Evolutionary conservation across 2,329 filamentous ascomycete species (phyloP).

Genomic region (Colletotrichum trifolii): DNA sequence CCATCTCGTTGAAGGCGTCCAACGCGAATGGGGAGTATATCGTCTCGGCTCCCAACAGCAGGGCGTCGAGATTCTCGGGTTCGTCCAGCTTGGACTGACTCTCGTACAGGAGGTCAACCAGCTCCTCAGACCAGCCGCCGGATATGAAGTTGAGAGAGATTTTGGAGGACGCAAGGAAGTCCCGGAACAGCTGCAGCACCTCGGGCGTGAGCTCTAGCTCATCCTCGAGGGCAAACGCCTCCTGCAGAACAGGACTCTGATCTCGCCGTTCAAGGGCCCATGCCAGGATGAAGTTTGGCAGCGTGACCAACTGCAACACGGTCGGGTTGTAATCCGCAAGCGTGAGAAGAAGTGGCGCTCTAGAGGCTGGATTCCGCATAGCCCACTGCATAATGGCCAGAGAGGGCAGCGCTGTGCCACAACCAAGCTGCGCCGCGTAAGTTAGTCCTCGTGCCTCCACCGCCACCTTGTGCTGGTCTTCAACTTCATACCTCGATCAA

Average conservation of each 20-base stretch:
- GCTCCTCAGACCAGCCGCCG: conserved; percentile 76
- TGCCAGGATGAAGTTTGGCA: conserved; percentile 80
- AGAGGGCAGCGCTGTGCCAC: conserved; percentile 80
- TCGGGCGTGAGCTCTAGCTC: conserved; percentile 73
- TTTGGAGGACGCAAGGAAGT: conserved; percentile 58
- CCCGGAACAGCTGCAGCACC: conserved; percentile 68
- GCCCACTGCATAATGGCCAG: conserved; percentile 76
- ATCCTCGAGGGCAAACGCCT: conserved; percentile 62
- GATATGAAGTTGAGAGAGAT: conserved; percentile 76
- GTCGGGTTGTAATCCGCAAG: conserved; percentile 84
- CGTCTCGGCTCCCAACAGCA: conserved; percentile 81
- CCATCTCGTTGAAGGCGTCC: conserved; percentile 73
- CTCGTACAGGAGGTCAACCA: conserved; percentile 68
- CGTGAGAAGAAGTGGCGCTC: conserved; percentile 64
- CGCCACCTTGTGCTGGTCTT: conserved; percentile 16
- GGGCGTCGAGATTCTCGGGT: conserved; percentile 44
- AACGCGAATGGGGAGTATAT: conserved; percentile 84
- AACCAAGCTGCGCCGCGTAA: conserved; percentile 71
- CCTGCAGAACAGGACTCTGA: conserved; percentile 51
- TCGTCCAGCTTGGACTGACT: conserved; percentile 34
- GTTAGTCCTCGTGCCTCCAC: conserved; percentile 25
- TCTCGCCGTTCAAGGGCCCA: conserved; percentile 66
- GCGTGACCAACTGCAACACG: conserved; percentile 80
- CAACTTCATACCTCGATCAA: conserved; percentile 63
- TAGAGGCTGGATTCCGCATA: conserved; percentile 44